phyloP scores from a whole-genome alignment of 768 basidiomycete species.

The Erythrobasidium yunnanense region DNA sequence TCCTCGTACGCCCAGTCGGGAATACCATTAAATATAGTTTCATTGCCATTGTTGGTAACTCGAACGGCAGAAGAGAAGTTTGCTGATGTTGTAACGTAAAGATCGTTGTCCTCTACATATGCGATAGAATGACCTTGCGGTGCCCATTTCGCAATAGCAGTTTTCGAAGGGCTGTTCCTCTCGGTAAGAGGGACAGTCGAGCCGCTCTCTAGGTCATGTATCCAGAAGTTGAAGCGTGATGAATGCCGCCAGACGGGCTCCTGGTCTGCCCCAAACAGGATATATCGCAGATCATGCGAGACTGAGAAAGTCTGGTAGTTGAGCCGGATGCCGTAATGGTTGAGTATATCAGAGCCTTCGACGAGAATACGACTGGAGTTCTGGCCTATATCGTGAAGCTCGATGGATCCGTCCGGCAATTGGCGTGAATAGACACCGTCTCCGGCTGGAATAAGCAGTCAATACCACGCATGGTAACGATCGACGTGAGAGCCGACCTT shows the following conservation, averaged over 20 bases:
- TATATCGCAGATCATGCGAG: slow-evolving; percentile 80
- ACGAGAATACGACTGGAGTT: slow-evolving; percentile 60
- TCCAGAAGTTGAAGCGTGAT: slow-evolving; percentile 78
- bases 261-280: slow-evolving; percentile 63
- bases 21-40: slow-evolving; percentile 81
- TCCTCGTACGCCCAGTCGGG: slow-evolving; percentile 98
- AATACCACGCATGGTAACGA: too few relatives aligned
- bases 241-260: slow-evolving; percentile 90
- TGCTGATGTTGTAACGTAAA: slow-evolving; percentile 55
- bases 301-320: slow-evolving; percentile 46
- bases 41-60: slow-evolving; percentile 68
- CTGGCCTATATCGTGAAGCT: slow-evolving; percentile 67
- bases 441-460: too few relatives aligned
- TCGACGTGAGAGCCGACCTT: slow-evolving; percentile 50
- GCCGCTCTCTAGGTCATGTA: slow-evolving; percentile 65
- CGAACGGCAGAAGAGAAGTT: slow-evolving; percentile 47
- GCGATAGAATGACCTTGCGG: slow-evolving; percentile 72
- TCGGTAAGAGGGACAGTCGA: slow-evolving; percentile 57
- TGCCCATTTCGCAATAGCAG: slow-evolving; percentile 67
- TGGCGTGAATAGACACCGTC: slow-evolving; percentile 77
- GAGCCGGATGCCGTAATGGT: slow-evolving; percentile 38
- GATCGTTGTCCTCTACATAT: slow-evolving; percentile 72
- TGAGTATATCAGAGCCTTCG: slow-evolving; percentile 45
- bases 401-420: slow-evolving; percentile 54
- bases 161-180: slow-evolving; percentile 57